Base-by-base conservation (phyloP, 164 flowering plant species). In the Vitis cinerea region DNA sequence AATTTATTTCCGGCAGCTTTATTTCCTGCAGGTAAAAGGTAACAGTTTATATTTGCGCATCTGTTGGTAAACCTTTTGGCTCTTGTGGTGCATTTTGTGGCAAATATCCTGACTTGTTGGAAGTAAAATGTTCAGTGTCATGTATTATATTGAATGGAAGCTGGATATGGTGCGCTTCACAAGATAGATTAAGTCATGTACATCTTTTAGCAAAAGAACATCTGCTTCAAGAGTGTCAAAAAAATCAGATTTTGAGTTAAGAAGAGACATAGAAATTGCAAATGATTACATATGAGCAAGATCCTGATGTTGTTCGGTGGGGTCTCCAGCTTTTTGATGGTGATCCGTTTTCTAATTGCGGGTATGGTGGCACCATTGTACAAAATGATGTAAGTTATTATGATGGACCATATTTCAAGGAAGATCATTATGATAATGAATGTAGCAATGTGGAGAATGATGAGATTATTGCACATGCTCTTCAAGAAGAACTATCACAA, bases 281-380 rank as follows among this genome's bases (percentile, higher is more conserved):
- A 64, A 83, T 83, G 90, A 78, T 79, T 68, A 73, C 79, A 55
- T 75, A 81, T 60, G 92, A 88, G 77, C 93, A 79, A 75, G 98
- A 91, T 78, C 81, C 91, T 17, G 98, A 93, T 80, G 86, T 91
- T 78, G 77, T 85, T 73, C 82, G 73, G 58, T 90, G 98, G 98
- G 88, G 92, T 73, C 88, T 88, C 61, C 86, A 86, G 82, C 83
- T 88, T 73, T 84, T 93, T 70, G 85, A 83, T 13, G 79, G 87
- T 48, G 84, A 90, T 61, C 81, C 86, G 8, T 78, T 74, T 68
- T 73, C 79, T 19, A 82, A 78, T 74, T 76, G 71, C 57, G 85
- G 76, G 23, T 88, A 84, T 66, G 80, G 81, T 75, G 82, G 80
- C 51, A 74, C 76, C 60, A 44, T 71, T 51, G 65, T 61, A 31